Percentiles rank a stretch among this genome's conserved stretches.
phyloP scores from a whole-genome alignment of 2,329 filamentous ascomycete genomes.

The Intubia oerlemansii region DNA sequence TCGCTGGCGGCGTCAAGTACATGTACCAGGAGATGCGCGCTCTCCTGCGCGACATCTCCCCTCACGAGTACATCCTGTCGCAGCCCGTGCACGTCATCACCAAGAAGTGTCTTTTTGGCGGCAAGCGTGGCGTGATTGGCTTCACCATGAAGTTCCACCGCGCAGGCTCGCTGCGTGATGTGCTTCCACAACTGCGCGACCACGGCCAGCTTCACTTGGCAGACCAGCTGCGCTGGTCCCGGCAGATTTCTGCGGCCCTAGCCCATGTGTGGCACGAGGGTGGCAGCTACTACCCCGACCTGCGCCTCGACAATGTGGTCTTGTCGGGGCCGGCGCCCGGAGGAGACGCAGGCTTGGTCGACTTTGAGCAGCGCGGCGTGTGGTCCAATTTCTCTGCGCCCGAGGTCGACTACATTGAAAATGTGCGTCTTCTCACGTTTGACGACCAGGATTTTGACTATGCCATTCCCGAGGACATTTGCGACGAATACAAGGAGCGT shows the following conservation, averaged over 20 bases:
- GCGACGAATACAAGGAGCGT: constrained; percentile 17
- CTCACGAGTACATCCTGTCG: constrained; percentile 30
- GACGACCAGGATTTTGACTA: constrained; percentile 19
- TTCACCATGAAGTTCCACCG: constrained; percentile 33
- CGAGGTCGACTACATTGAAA: constrained; percentile 37
- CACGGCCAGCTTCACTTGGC: constrained; percentile 19
- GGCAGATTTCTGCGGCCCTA: constrained; percentile 28
- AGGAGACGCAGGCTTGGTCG: constrained; percentile 30
- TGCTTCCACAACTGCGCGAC: constrained; percentile 27
- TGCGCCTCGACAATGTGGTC: constrained; percentile 38
- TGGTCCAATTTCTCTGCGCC: constrained; percentile 41
- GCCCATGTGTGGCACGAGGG: constrained; percentile 24
- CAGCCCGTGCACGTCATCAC: constrained; percentile 31
- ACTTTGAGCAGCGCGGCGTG: constrained; percentile 40
- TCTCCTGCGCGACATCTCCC: constrained; percentile 24
- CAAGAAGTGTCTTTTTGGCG: constrained; percentile 32
- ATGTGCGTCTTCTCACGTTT: constrained; percentile 29
- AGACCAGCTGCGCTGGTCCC: constrained; percentile 30
- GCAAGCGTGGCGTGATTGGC: constrained; percentile 31
- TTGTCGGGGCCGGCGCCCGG: constrained; percentile 16
- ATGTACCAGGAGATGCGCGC: constrained; percentile 38
- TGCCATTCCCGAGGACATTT: constrained; percentile 16
- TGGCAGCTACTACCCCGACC: constrained; percentile 32
- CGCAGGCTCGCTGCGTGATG: constrained; percentile 32
- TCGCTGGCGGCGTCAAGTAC: constrained; percentile 35